Base-by-base conservation (phyloP, 345 rosid species). In the Eucalyptus curtisii region DNA sequence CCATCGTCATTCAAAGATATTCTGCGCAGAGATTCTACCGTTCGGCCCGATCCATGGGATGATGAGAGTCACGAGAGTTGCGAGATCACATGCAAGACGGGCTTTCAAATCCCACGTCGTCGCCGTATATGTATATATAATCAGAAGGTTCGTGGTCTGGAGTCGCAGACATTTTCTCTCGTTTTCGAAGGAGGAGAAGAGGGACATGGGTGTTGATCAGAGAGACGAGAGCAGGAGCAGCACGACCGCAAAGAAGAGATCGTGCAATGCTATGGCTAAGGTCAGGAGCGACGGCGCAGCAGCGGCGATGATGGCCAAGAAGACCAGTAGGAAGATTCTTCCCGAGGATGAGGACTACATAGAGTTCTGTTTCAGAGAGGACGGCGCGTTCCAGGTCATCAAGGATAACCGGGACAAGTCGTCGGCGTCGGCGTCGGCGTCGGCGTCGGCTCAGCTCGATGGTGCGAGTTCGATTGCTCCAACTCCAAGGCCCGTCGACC, bases 291-390 rank as follows among this genome's bases (percentile, higher is more conserved):
- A 40, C 24, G 3, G 84, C 1, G 47, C 47, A 7, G 7, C 76
- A 0, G 1, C 84, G 47, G 47, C 84, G 30, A 25, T 2, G 47
- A 76, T 40, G 84, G 2, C 84, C 84, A 76, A 1, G 9, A 76
- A 40, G 84, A 40, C 84, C 13, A 22, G 9, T 20, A 40, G 84
- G 84, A 76, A 76, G 24, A 40, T 76, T 12, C 47, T 76, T 3
- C 84, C 84, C 7, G 84, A 37, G 68, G 97, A 94, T 25, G 97
- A 94, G 81, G 96, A 95, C 25, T 95, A 92, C 86, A 94, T 95
- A 59, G 96, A 93, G 52, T 95, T 95, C 87, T 92, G 97, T 88
- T 95, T 96, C 42, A 90, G 92, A 52, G 92, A 96, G 52, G 96
- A 95, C 87, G 97, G 97, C 31, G 95, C 91, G 7, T 93, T 95